phyloP scores from a whole-genome alignment of 352 stramenopile species.

The Pythium scleroteichum region DNA sequence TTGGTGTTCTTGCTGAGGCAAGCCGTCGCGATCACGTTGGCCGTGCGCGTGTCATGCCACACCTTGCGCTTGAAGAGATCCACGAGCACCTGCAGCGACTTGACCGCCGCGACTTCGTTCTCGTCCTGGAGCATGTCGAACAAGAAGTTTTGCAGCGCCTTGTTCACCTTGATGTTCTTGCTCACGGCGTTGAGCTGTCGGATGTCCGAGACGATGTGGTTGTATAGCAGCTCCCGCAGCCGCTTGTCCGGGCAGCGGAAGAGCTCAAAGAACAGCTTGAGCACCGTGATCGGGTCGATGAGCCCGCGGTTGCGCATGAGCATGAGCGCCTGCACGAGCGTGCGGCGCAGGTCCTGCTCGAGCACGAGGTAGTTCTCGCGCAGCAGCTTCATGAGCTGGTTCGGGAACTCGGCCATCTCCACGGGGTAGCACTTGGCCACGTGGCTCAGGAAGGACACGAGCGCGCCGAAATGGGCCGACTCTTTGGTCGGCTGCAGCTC shows the following conservation, averaged over 20 bases:
- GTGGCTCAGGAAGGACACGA: conserved; percentile 97
- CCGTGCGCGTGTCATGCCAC: conserved; percentile 96
- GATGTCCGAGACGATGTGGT: conserved; percentile 97
- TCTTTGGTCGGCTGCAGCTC: conserved; percentile 91
- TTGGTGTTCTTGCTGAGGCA: conserved; percentile 87
- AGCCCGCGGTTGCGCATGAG: conserved; percentile 96
- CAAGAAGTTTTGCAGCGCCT: conserved; percentile 94
- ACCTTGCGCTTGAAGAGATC: conserved; percentile 97
- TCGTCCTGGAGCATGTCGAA: conserved; percentile 94
- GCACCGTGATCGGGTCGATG: conserved; percentile 89
- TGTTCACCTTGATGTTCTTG: conserved; percentile 97
- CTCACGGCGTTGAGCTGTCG: conserved; percentile 80
- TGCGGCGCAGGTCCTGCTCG: conserved; percentile 91
- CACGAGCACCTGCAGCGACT: conserved; percentile 91
- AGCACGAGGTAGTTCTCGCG: conserved; percentile 89
- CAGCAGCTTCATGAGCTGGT: conserved; percentile 93
- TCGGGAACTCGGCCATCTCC: conserved; percentile 85
- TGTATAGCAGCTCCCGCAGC: conserved; percentile 94
- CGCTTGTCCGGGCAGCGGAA: conserved; percentile 96
- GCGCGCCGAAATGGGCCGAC: conserved; percentile 92
- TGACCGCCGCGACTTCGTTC: conserved; percentile 82
- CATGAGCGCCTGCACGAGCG: conserved; percentile 95
- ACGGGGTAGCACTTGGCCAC: conserved; percentile 88
- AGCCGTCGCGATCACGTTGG: conserved; percentile 96
- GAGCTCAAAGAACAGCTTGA: conserved; percentile 97